These are phyloP conservation scores for Aspergillus sp. DNA, from an alignment of 2,329 filamentous ascomycete genomes.

Conservation along the genomic window DNA sequence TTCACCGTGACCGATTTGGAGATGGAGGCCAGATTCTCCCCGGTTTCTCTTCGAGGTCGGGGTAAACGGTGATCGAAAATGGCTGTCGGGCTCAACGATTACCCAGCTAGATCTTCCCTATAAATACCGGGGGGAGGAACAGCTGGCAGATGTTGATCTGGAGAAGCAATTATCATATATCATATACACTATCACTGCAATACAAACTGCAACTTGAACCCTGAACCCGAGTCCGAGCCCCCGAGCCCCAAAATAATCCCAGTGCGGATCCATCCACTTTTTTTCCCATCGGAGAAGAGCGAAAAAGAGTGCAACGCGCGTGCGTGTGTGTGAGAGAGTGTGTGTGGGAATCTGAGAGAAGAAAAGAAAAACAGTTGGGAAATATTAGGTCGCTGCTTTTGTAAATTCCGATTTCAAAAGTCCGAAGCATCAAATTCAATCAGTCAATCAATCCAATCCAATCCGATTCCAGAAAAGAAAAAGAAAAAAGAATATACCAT, in stretches of 20 bases:
- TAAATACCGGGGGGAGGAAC: conserved; percentile 19
- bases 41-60: conserved; percentile 23
- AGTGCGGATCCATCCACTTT: not conserved
- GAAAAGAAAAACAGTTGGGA: too few species aligned
- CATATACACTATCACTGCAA: too few species aligned
- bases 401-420: not conserved
- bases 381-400: not conserved
- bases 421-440: not conserved
- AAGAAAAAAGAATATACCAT: conserved; percentile 2
- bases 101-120: conserved; percentile 18
- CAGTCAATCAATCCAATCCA: not conserved
- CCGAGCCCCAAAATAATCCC: too few species aligned
- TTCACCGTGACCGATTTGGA: conserved; percentile 33
- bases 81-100: conserved; percentile 23
- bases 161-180: not conserved
- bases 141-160: not conserved
- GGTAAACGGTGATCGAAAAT: conserved; percentile 8
- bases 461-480: not conserved
- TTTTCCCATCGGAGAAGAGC: not conserved
- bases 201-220: too few species aligned
- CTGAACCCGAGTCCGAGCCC: too few species aligned
- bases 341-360: too few species aligned
- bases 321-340: not conserved
- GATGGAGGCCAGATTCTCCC: conserved; percentile 24
- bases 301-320: not conserved